A percentile compares a stretch with the other conserved stretches of the same genome.
Conservation (phyloP, 2,329 filamentous ascomycete species). For the Geosmithia putterillii region DNA sequence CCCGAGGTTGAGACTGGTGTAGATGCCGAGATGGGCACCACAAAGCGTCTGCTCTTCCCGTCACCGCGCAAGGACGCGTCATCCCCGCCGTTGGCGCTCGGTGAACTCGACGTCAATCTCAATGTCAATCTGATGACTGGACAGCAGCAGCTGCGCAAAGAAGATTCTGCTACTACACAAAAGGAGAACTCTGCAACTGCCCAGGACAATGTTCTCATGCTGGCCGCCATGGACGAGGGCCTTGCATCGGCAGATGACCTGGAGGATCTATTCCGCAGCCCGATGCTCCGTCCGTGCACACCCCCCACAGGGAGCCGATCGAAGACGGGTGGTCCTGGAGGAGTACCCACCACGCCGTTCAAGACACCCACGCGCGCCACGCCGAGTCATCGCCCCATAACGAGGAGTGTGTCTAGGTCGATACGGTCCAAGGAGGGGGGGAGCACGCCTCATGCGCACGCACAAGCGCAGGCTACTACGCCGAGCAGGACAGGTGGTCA, state of each 20-base stretch:
- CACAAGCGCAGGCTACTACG: conserved; percentile 22
- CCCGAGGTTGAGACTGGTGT: conserved; percentile 20
- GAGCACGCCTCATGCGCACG: conserved; percentile 27
- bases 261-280: conserved; percentile 55
- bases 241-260: conserved; percentile 39
- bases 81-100: conserved; percentile 49
- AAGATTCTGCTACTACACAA: conserved; percentile 14
- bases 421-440: conserved; percentile 34
- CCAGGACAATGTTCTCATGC: no score
- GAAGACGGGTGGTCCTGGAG: conserved; percentile 16
- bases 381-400: conserved; percentile 47
- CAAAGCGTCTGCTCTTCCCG: conserved; percentile 63
- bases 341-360: conserved; percentile 34
- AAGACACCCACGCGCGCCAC: conserved; percentile 54
- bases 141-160: conserved; percentile 24
- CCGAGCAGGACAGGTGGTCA: no score
- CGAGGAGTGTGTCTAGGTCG: conserved; percentile 46
- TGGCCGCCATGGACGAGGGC: no score
- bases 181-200: no score
- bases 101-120: conserved; percentile 42
- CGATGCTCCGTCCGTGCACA: conserved; percentile 6
- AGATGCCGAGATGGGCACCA: conserved; percentile 36
- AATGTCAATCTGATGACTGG: conserved; percentile 26
- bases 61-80: conserved; percentile 57
- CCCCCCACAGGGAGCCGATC: no score